These are phyloP conservation scores for Thoreauomyces humboldtii DNA, from an alignment of 192 early-diverging fungal genomes.

Conservation along the genomic window DNA sequence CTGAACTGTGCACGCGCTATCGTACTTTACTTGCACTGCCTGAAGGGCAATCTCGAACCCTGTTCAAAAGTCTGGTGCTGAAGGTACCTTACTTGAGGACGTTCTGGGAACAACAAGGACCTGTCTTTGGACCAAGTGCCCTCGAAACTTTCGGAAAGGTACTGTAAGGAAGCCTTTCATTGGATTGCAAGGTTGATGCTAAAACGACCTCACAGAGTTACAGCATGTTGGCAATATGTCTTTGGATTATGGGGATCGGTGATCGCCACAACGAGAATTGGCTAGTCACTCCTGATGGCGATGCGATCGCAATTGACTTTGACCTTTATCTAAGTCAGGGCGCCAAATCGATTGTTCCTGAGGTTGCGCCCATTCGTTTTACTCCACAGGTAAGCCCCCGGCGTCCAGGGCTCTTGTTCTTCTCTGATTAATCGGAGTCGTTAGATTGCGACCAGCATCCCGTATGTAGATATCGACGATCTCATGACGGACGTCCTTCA, in stretches of 20 bases:
- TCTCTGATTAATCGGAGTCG: too few relatives aligned
- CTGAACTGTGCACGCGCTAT: neutral
- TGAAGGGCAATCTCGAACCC: neutral
- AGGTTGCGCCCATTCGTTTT: neutral
- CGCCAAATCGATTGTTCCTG: neutral
- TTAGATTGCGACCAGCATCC: too few relatives aligned
- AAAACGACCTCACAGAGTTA: too few relatives aligned
- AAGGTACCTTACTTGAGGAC: neutral
- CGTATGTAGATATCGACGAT: too few relatives aligned
- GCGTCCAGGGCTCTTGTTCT: too few relatives aligned
- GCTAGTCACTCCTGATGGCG: neutral
- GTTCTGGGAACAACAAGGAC: too few relatives aligned
- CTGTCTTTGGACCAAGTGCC: neutral
- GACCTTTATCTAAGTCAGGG: neutral
- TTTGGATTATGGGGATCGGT: neutral
- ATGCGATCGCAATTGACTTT: neutral
- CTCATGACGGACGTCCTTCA: too few relatives aligned
- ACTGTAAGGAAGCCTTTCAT: too few relatives aligned
- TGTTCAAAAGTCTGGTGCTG: neutral
- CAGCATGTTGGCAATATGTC: neutral
- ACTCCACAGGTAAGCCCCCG: neutral
- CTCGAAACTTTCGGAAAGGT: neutral
- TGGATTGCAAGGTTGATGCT: too few relatives aligned
- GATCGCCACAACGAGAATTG: neutral
- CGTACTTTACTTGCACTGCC: neutral